These are phyloP conservation scores for Trypanosoma congolense DNA, from an alignment of 208 protist species.

Conservation along the genomic window DNA sequence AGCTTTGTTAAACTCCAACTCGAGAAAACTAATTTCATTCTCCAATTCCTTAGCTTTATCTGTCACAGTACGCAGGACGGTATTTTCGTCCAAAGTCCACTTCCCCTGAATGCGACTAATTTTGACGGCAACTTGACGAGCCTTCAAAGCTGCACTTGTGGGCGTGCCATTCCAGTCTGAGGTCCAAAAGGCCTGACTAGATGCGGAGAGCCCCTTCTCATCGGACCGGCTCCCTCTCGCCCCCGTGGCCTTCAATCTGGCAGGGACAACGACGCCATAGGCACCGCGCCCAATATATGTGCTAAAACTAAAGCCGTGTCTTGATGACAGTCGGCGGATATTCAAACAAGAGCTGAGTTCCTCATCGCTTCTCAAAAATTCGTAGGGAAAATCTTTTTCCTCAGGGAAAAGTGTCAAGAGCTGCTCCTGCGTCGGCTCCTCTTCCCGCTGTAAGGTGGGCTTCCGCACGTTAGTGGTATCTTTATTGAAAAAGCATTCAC, in stretches of 20 bases:
- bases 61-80: slow-evolving; percentile 5
- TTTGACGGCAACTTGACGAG: slow-evolving; percentile 14
- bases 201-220: background rate
- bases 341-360: background rate
- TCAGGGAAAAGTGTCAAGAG: background rate
- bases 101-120: slow-evolving; percentile 11
- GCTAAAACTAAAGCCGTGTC: background rate
- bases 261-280: slow-evolving; percentile 23
- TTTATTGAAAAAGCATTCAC: no score
- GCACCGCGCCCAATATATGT: slow-evolving; percentile 11
- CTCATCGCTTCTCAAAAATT: slow-evolving; percentile 5
- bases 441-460: background rate
- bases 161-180: background rate
- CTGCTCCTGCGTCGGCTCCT: background rate
- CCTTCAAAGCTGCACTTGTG: background rate
- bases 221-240: background rate
- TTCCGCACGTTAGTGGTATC: background rate
- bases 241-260: background rate
- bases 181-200: background rate
- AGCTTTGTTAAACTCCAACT: background rate
- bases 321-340: background rate
- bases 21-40: slow-evolving; percentile 4
- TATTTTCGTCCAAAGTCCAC: slow-evolving; percentile 19
- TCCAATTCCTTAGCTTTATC: background rate
- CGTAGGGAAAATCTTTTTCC: slow-evolving; percentile 6